A percentile compares a stretch with the other conserved stretches of the same genome.
Conservation (phyloP, 2,329 filamentous ascomycete genomes). For the Botrytis pseudocinerea region DNA sequence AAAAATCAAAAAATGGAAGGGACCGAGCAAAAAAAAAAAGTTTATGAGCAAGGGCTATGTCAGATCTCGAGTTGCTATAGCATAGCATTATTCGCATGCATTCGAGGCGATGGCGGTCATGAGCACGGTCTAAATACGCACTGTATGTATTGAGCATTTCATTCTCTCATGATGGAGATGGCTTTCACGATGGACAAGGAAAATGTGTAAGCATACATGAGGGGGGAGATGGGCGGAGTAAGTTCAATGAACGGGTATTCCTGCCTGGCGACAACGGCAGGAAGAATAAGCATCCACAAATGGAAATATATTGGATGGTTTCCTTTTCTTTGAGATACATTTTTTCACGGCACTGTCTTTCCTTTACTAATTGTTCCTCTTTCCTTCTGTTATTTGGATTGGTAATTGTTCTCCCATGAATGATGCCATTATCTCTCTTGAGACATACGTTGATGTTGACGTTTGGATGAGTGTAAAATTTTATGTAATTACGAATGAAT, state of each 20-base stretch:
- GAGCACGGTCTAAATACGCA: conserved; percentile 4
- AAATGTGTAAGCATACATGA: neutral
- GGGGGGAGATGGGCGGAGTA: neutral
- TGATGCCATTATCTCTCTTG: neutral
- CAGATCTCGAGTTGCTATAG: neutral
- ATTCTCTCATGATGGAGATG: conserved; percentile 14
- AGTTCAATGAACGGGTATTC: neutral
- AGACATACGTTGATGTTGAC: neutral
- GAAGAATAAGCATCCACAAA: neutral
- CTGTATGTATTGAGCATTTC: conserved; percentile 17
- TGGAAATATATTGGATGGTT: neutral
- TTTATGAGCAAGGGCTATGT: neutral
- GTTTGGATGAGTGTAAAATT: neutral
- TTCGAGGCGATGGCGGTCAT: neutral
- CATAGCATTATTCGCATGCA: conserved; percentile 3
- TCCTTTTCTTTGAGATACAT: neutral
- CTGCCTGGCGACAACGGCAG: conserved; percentile 9
- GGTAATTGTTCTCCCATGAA: neutral
- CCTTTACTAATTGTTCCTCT: neutral
- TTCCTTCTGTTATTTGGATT: neutral
- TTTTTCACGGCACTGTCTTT: neutral
- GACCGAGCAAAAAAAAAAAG: neutral
- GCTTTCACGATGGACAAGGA: neutral
- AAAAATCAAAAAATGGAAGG: conserved; percentile 15
- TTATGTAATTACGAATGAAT: neutral